Conservation (phyloP, 192 early-diverging fungal genomes). For the Coemansia sp. region DNA sequence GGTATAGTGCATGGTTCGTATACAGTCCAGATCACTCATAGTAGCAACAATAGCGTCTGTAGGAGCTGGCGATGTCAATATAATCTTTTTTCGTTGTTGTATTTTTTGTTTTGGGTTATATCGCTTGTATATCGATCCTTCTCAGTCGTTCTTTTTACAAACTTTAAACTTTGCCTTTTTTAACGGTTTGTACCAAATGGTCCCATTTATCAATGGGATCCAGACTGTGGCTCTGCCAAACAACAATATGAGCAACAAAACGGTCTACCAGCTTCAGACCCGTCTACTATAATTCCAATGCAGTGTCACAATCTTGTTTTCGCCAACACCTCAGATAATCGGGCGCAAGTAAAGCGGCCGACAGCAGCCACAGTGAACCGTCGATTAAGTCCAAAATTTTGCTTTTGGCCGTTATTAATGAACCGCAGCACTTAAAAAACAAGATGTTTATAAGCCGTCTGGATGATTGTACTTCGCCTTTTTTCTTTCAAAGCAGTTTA, state of each 20-base stretch:
- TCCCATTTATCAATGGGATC: background rate
- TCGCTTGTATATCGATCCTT: background rate
- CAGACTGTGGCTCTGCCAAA: background rate
- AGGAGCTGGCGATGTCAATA: background rate
- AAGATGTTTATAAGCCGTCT: too few species aligned
- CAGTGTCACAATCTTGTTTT: background rate
- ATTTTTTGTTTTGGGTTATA: background rate
- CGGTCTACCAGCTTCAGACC: background rate
- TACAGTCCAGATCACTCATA: background rate
- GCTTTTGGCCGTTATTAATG: too few species aligned
- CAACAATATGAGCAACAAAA: background rate
- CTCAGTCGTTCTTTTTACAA: background rate
- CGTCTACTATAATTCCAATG: background rate
- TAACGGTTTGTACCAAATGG: background rate
- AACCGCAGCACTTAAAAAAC: too few species aligned
- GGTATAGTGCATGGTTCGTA: background rate
- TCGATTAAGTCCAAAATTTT: background rate
- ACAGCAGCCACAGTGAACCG: background rate
- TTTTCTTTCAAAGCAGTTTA: too few species aligned
- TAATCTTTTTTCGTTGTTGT: background rate
- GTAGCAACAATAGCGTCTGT: background rate
- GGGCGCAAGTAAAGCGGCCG: background rate
- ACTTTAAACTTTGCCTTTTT: constrained; percentile 1
- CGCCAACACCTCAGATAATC: background rate
- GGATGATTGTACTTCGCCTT: too few species aligned